Conservation (phyloP, 163 green algal genomes). For the Trebouxiophyceae sp. region DNA sequence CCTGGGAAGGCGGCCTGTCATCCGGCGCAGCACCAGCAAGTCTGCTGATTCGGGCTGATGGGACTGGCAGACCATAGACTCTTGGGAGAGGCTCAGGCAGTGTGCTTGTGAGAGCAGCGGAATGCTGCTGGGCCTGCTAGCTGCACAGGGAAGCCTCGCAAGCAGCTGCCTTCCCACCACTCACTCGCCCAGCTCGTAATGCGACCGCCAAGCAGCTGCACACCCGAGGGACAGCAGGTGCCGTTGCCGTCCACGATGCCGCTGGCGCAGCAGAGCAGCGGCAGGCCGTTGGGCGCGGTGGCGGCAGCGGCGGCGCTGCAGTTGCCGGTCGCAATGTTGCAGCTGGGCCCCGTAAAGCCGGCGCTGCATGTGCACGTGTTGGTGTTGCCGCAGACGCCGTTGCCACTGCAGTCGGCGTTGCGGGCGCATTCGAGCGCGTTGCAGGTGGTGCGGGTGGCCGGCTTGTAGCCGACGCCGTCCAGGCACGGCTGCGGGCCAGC, state of each 20-base stretch:
- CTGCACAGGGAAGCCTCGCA: too few relatives aligned
- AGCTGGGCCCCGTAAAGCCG: not conserved
- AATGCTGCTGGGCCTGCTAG: too few relatives aligned
- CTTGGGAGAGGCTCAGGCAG: too few relatives aligned
- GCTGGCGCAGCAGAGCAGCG: not conserved
- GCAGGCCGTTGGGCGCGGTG: too few relatives aligned
- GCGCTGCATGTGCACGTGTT: not conserved
- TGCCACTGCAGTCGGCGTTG: not conserved
- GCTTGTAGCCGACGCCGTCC: not conserved
- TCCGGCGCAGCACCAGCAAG: too few relatives aligned
- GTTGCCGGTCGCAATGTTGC: not conserved
- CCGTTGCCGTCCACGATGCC: not conserved
- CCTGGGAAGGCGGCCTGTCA: too few relatives aligned
- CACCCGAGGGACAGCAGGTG: slow-evolving; percentile 5
- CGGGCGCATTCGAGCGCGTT: not conserved
- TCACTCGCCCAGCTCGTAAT: too few relatives aligned
- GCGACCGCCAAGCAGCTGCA: too few relatives aligned
- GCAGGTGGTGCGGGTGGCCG: not conserved
- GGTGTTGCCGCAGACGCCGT: not conserved
- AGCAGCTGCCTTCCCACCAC: too few relatives aligned
- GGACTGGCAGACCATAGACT: too few relatives aligned
- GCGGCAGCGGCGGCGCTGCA: not conserved
- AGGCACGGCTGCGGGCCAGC: not conserved
- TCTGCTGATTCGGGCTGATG: too few relatives aligned
- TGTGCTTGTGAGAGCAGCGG: too few relatives aligned